Conservation (phyloP, 2,329 filamentous ascomycete genomes). For the Ophiostoma perfectum region DNA sequence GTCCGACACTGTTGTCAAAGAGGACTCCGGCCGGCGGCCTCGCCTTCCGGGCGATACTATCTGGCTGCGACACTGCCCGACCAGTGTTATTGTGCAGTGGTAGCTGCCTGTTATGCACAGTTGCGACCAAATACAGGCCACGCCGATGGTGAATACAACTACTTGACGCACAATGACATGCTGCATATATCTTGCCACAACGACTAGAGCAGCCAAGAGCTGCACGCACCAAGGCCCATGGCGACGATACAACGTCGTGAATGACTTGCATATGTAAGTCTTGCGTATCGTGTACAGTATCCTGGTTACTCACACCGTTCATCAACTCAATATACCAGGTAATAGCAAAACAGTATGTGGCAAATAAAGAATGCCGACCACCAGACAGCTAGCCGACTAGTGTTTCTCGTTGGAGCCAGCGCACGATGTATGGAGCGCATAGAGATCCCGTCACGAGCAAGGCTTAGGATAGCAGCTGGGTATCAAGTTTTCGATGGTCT, state of each 20-base stretch:
- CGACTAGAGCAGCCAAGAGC: not conserved
- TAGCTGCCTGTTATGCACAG: not conserved
- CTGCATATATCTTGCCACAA: not conserved
- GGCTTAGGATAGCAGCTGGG: not conserved
- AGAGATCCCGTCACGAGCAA: not conserved
- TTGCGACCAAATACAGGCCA: not conserved
- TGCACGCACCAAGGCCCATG: not conserved
- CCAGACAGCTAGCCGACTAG: too few species aligned
- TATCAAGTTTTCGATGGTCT: not conserved
- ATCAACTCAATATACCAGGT: too few species aligned
- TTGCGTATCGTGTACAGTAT: too few species aligned
- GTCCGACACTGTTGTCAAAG: not conserved
- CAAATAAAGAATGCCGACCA: too few species aligned
- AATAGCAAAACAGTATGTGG: too few species aligned
- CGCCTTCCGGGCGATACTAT: not conserved
- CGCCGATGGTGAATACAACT: not conserved
- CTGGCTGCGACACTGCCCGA: not conserved
- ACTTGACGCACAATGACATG: constrained; percentile 4
- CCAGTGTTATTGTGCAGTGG: not conserved
- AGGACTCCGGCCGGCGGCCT: not conserved
- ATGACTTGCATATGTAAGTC: not conserved
- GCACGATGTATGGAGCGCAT: not conserved
- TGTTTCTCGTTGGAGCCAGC: too few species aligned
- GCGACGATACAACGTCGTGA: not conserved
- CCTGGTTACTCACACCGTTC: too few species aligned